Base-by-base conservation (phyloP, 257 asterid genomes). In the Solanum pinnatisectum region DNA sequence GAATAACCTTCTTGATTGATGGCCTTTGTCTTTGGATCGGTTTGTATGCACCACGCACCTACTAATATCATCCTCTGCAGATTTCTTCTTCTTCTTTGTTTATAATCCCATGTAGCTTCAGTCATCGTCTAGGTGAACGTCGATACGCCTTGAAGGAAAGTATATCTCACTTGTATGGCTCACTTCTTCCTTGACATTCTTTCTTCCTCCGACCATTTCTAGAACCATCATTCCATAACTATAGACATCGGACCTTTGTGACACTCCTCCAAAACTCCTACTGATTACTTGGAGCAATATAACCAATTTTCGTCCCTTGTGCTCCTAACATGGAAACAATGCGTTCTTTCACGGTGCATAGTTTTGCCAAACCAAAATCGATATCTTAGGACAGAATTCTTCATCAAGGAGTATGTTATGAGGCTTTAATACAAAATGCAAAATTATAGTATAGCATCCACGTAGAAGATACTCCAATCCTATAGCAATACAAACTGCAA, bases 371-470 rank as follows among this genome's bases (percentile, higher is more conserved):
- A 37, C 91, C 92, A 76, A 90, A 90, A 84, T 90, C 91, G 92
- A 88, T 60, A 90, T 88, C 84, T 90, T 90, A 5, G 92, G 92
- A 63, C 87, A 72, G 52, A 87, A 88, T 4, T 90, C 87, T 30
- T 88, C 59, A 44, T 84, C 90, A 0, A 90, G 88, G 44, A 90
- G 87, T 49, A 90, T 88, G 25, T 90, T 90, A 1, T 88, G 92
- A 87, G 89, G 92, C 63, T 88, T 90, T 67, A 90, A 88, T 87
- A 88, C 92, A 11, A 90, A 88, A 86, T 90, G 92, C 37, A 90
- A 46, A 68, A 90, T 90, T 27, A 90, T 60, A 0, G 86, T 78
- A 15, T 89, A 78, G 85, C 90, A 87, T 20, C 91, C 90, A 18
- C 77, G 74, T 60, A 89, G 92, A 65, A 90, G 86, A 46, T 89